Evolutionary conservation across 768 basidiomycete species (phyloP), one percentile per base, ranked within the genome.

Genomic region (Naganishia vaughanmartiniae): DNA sequence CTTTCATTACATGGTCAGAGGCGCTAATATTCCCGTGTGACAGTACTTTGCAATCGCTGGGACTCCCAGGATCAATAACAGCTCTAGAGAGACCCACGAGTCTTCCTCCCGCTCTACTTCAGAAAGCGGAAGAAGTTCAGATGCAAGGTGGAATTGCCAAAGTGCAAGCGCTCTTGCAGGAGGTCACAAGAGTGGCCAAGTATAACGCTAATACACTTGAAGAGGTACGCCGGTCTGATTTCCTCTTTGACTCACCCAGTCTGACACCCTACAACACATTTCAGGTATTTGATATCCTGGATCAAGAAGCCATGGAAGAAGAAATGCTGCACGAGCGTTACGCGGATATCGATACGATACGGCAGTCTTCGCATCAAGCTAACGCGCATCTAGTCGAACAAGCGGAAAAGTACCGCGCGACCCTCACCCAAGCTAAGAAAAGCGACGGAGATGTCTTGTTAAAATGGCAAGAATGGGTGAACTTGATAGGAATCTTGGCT

Each of bases 381-480:
- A 96, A 95, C 72, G 78, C 81, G 24, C 87, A 90, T 33, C 84
- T 95, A 7, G 85, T 88, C 21, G 84, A 85, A 67, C 90, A 90
- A 75, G 89, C 88, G 21, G 83, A 85, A 71, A 85, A 88, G 65
- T 94, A 93, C 76, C 85, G 88, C 15, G 82, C 76, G n/a, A 87
- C 92, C 21, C 83, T 98, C 4, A 83, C 83, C 0, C 86, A 89
- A 70, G 95, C 93, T 0, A 82, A 83, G 0, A 85, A 85, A 36
- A 92, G 91, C 76, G 93, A 98, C 76, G 87, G 85, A 34, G 83
- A 86, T 1, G 90, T 97, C 0, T 83, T 88, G 24, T 83, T 85
- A 72, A 93, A 96, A 80, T 96, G 92, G 90, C 88, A 88, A 46
- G 87, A 93, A 75, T 95, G 92, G 92, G 89, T 90, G 75, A 84